Conservation (phyloP, 257 asterid genomes). For the Linderniella brevidens region DNA sequence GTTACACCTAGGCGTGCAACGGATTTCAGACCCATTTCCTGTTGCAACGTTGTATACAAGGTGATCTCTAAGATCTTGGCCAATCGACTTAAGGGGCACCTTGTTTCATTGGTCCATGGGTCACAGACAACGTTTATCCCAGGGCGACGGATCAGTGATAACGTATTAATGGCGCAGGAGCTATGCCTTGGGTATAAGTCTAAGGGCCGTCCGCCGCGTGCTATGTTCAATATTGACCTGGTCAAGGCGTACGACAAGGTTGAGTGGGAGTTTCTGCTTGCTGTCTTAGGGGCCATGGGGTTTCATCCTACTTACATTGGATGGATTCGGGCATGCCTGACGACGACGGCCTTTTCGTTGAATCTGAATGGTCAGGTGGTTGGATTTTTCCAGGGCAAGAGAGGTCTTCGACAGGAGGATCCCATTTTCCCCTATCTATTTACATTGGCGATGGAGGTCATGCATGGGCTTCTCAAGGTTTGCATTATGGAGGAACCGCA, state of each 20-base stretch:
- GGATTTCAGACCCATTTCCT: background rate
- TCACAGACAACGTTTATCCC: background rate
- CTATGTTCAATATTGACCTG: background rate
- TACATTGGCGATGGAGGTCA: too few relatives aligned
- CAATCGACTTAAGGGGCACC: background rate
- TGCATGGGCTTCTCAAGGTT: too few relatives aligned
- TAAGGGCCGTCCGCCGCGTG: background rate
- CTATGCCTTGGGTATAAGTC: background rate
- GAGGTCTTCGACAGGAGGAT: background rate
- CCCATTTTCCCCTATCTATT: too few relatives aligned
- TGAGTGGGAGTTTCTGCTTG: constrained; percentile 1
- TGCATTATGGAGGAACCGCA: too few relatives aligned
- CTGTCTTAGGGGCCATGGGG: background rate
- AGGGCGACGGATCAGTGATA: constrained; percentile 2
- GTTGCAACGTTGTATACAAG: background rate
- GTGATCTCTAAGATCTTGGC: background rate
- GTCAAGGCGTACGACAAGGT: background rate
- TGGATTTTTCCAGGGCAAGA: background rate
- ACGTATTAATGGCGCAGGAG: background rate
- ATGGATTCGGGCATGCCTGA: background rate
- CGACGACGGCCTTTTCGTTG: background rate
- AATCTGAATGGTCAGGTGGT: background rate
- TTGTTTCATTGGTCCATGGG: background rate
- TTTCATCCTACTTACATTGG: background rate
- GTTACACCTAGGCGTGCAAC: too few relatives aligned